A percentile compares a stretch with the other conserved stretches of the same genome.
Conservation (phyloP, 371 early-diverging fungal genomes). For the Massospora cicadina region DNA sequence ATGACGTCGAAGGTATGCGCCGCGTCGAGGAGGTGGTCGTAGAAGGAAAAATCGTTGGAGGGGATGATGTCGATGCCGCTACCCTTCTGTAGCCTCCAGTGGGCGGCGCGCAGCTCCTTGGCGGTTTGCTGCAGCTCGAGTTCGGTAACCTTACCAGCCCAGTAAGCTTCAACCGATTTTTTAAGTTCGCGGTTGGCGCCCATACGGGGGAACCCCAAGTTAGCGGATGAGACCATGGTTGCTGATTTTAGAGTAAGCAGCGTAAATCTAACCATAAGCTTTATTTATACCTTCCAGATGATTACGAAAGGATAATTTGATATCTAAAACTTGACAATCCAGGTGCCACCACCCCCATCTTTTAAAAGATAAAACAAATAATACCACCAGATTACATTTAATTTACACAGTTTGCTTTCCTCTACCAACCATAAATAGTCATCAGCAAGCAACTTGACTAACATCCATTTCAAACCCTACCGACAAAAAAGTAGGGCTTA, state of each 20-base stretch:
- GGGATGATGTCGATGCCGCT: slow-evolving; percentile 73
- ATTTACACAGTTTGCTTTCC: no score
- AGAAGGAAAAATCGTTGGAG: slow-evolving; percentile 85
- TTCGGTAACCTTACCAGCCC: slow-evolving; percentile 72
- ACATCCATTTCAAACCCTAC: no score
- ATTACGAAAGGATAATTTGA: no score
- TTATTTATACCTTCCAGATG: no score
- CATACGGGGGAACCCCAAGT: slow-evolving; percentile 63
- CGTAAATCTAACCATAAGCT: no score
- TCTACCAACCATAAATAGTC: no score
- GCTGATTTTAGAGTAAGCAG: background rate
- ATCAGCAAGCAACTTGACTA: no score
- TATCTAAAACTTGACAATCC: no score
- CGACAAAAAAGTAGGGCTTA: no score
- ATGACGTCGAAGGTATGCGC: slow-evolving; percentile 57
- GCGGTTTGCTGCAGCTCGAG: slow-evolving; percentile 50
- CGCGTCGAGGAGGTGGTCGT: slow-evolving; percentile 87
- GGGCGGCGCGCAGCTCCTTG: slow-evolving; percentile 54
- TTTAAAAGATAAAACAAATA: no score
- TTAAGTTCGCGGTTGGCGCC: slow-evolving; percentile 80
- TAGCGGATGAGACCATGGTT: slow-evolving; percentile 45
- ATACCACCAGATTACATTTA: no score
- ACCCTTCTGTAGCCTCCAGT: slow-evolving; percentile 76
- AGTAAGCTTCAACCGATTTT: slow-evolving; percentile 76
- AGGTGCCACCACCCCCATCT: no score